Evolutionary conservation across 352 stramenopile genomes (phyloP), one percentile per base, ranked within the genome.

Genomic region (Phytophthora litchii): DNA sequence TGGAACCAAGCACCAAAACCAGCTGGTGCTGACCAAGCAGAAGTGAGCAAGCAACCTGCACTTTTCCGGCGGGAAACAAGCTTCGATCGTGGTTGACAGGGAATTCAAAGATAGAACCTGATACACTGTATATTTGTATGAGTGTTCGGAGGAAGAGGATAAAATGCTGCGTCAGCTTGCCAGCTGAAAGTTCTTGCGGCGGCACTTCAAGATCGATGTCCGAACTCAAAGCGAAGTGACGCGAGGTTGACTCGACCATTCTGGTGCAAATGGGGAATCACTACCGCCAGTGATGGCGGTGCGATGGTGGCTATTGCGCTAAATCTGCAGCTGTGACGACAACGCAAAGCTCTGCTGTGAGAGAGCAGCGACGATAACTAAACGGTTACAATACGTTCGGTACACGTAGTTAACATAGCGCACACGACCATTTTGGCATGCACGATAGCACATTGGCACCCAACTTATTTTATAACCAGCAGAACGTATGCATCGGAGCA

Each of bases 181-280:
- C 17, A n/a, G 38, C 3, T 45, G 38, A 59, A 51, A 37, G 21
- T 50, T 52, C 51, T 47, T 27, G 40, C 25, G 51, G 40, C 51
- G 51, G 29, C 51, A 29, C 3, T 36, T 37, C 3, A 19, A 51
- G 51, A 48, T 47, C 49, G 49, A 10, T 6, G n/a, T 44, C 38
- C 2, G 6, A 25, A 29, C 19, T 21, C 11, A 17, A n/a, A 21
- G 12, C 16, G 16, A 47, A 36, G 17, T 16, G 23, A 37, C 14
- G 36, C 12, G 36, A 27, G 21, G 53, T 54, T 60, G 53, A 60
- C 53, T 60, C 53, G 5, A 60, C 53, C n/a, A 35, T 54, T 40
- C 42, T 60, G 20, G 31, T 51, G 41, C 52, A 42, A 38, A 20
- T n/a, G n/a, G n/a, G n/a, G n/a, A n/a, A n/a, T n/a, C n/a, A 27